Evolutionary conservation across 306 rosid species (phyloP), one percentile per base, ranked within the genome.

Genomic region (Citrullus mucosospermus): DNA sequence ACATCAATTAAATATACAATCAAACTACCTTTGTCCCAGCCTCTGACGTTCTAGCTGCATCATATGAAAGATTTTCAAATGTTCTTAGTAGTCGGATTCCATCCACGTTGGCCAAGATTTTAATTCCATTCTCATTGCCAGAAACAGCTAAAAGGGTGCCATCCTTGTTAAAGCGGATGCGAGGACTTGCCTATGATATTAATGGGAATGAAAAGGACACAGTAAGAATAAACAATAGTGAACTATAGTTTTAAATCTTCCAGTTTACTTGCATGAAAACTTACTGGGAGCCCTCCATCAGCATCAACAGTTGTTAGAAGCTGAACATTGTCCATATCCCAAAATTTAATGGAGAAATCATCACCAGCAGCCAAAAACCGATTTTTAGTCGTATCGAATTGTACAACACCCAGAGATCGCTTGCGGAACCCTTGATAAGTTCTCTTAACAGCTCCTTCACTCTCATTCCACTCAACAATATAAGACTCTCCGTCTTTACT

Each of bases 391-490:
- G 95, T 95, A 85, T 95, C 97, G 6, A 95, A 95, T 78, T 95
- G 99, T 82, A 95, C 95, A 44, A 92, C 92, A 38, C 93, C 99
- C 48, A 80, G 73, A 79, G 97, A 95, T 28, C 93, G 97, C 76
- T 95, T 92, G 77, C 95, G 97, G 84, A 95, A 90, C 78, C 99
- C 99, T 84, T 89, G 97, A 70, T 95, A 95, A 75, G 93, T 88
- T 71, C 97, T 89, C 85, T 92, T 91, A 46, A 95, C 95, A 32
- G 93, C 96, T 65, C 97, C 97, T 87, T 92, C 99, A 81, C 93
- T 89, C 84, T 92, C 97, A 83, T 95, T 95, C 97, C 97, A 95
- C 84, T 95, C 97, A 84, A 91, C 99, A 84, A 95, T 91, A 75
- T 87, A 88, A n/a, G 99, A 95, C 44, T 91, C 96, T 51, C 99